These are phyloP conservation scores for Salix exigua DNA, from an alignment of 345 rosid species.

Conservation along the genomic window DNA sequence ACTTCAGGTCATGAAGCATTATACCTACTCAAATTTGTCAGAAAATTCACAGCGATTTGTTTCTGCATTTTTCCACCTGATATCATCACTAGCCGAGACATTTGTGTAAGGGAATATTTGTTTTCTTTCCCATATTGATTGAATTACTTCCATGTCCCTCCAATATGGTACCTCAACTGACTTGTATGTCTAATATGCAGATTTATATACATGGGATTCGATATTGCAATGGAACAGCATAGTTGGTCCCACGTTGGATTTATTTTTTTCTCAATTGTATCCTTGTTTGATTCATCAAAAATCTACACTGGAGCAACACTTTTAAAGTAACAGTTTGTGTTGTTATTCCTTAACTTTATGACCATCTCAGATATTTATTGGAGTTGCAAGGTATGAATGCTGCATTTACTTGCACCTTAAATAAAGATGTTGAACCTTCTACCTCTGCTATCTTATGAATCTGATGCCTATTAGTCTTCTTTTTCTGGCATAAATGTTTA, in stretches of 20 bases:
- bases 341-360: conserved; percentile 49
- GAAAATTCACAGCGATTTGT: conserved; percentile 89
- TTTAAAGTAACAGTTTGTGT: conserved; percentile 12
- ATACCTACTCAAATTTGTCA: conserved; percentile 87
- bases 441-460: neutral
- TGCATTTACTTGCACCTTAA: conserved; percentile 7
- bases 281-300: conserved; percentile 37
- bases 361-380: conserved; percentile 65
- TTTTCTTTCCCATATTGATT: conserved; percentile 7
- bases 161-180: conserved; percentile 1
- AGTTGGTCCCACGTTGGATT: conserved; percentile 98
- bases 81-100: conserved; percentile 97
- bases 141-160: neutral
- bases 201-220: conserved; percentile 98
- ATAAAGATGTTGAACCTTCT: neutral
- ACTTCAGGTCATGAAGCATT: conserved; percentile 86
- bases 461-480: neutral
- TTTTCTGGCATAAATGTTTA: neutral
- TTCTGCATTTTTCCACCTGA: conserved; percentile 86
- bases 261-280: conserved; percentile 95
- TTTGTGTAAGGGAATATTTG: conserved; percentile 54
- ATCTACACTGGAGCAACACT: neutral
- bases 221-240: conserved; percentile 96
- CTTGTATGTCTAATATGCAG: conserved; percentile 45
- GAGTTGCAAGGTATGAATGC: conserved; percentile 68